phyloP scores from a whole-genome alignment of 495 filamentous ascomycete genomes.

The Lasiosphaeria ovina region DNA sequence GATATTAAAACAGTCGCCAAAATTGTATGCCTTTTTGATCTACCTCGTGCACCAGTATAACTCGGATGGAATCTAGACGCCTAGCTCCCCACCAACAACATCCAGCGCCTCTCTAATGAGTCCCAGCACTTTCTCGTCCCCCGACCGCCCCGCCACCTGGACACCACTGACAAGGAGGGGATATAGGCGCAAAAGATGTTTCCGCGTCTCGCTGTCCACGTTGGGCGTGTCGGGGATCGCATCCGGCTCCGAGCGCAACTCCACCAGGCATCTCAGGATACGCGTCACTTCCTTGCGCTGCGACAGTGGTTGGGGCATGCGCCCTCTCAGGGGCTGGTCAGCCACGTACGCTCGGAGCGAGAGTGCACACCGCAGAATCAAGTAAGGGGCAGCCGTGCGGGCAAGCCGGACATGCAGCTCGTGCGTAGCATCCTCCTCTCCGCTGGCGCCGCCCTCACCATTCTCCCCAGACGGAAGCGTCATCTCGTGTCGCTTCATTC shows the following conservation, averaged over 20 bases:
- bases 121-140: slow-evolving; percentile 59
- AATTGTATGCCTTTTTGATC: too few species aligned
- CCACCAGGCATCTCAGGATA: slow-evolving; percentile 61
- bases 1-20: too few species aligned
- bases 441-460: slow-evolving; percentile 2
- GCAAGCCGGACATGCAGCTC: slow-evolving; percentile 60
- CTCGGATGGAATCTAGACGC: slow-evolving; percentile 30
- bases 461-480: not conserved
- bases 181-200: slow-evolving; percentile 80
- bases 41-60: not conserved
- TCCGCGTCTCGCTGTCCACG: slow-evolving; percentile 52
- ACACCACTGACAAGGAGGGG: slow-evolving; percentile 72
- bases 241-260: slow-evolving; percentile 65
- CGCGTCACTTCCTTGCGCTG: slow-evolving; percentile 77
- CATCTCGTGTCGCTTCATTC: slow-evolving; percentile 15
- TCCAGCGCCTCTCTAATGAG: slow-evolving; percentile 59
- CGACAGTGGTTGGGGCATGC: slow-evolving; percentile 85
- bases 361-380: slow-evolving; percentile 78
- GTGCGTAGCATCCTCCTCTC: slow-evolving; percentile 26
- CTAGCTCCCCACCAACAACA: slow-evolving; percentile 67
- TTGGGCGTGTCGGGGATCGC: slow-evolving; percentile 65
- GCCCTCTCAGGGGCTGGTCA: slow-evolving; percentile 86
- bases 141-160: slow-evolving; percentile 62
- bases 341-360: slow-evolving; percentile 79
- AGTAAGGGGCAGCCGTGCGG: slow-evolving; percentile 72